Evolutionary conservation across 2,329 filamentous ascomycete species (phyloP).

Genomic region (Teratosphaeria gauchensis): DNA sequence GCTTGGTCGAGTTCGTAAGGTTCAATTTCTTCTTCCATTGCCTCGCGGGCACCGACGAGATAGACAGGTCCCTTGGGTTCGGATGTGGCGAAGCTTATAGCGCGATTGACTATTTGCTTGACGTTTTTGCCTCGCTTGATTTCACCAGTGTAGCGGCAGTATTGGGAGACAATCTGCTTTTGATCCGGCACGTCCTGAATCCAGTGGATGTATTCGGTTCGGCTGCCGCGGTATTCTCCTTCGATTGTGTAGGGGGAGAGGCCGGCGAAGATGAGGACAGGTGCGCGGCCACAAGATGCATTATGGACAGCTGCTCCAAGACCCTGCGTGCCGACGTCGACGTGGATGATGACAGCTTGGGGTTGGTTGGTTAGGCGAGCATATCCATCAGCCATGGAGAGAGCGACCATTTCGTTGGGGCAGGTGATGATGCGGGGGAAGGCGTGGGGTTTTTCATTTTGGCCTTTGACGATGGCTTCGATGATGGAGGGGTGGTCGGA

Average conservation of each 20-base stretch:
- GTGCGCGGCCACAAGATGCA: constrained; percentile 62
- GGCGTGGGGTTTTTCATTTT: constrained; percentile 52
- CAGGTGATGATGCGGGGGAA: constrained; percentile 71
- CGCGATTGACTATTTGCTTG: constrained; percentile 81
- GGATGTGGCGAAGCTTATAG: constrained; percentile 69
- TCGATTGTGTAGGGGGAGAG: constrained; percentile 68
- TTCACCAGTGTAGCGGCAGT: constrained; percentile 74
- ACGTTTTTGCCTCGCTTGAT: constrained; percentile 77
- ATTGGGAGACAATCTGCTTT: constrained; percentile 70
- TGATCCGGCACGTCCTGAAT: constrained; percentile 77
- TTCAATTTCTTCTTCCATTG: constrained; percentile 75
- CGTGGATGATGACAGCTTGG: constrained; percentile 70
- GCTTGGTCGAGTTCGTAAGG: constrained; percentile 60
- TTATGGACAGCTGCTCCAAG: constrained; percentile 73
- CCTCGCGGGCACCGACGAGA: constrained; percentile 65
- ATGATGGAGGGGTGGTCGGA: constrained; percentile 67
- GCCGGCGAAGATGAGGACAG: constrained; percentile 69
- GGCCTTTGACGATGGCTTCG: constrained; percentile 69
- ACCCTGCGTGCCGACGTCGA: constrained; percentile 73
- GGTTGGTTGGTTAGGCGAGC: constrained; percentile 62
- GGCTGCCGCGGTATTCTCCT: constrained; percentile 65
- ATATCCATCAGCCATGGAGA: constrained; percentile 74
- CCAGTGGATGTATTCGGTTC: constrained; percentile 81
- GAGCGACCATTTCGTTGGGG: constrained; percentile 77
- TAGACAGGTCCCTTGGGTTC: constrained; percentile 75